These are phyloP conservation scores for Phytophthora sp. DNA, from an alignment of 352 stramenopile species.

Conservation along the genomic window DNA sequence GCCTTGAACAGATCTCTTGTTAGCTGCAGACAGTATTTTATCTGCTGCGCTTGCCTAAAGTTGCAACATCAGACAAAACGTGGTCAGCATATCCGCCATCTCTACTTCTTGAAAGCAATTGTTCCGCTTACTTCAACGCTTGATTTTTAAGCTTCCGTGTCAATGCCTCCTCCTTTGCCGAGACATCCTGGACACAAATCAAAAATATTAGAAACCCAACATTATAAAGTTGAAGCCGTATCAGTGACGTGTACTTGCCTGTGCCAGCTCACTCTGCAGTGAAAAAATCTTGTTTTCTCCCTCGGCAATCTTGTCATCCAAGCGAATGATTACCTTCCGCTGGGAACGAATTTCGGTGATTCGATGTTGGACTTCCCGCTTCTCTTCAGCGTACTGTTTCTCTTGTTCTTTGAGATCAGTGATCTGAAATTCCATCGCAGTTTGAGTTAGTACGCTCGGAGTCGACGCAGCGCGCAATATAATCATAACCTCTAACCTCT, in stretches of 20 bases:
- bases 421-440: conserved; percentile 44
- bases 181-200: conserved; percentile 60
- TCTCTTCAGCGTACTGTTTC: conserved; percentile 60
- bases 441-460: background rate
- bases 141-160: conserved; percentile 78
- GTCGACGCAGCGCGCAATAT: background rate
- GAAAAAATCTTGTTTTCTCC: conserved; percentile 74
- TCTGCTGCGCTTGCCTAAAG: conserved; percentile 68
- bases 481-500: conserved; percentile 62
- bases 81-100: conserved; percentile 12
- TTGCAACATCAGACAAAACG: background rate
- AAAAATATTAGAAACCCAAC: too few species aligned
- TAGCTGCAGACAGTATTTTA: conserved; percentile 63
- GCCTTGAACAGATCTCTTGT: conserved; percentile 55
- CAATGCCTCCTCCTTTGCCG: conserved; percentile 76
- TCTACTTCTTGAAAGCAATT: background rate
- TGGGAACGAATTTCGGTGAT: conserved; percentile 77
- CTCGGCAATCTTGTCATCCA: conserved; percentile 79
- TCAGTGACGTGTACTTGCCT: conserved; percentile 38
- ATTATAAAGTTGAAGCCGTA: background rate
- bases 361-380: conserved; percentile 58
- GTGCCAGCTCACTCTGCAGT: conserved; percentile 73
- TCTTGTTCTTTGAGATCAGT: conserved; percentile 69
- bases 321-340: conserved; percentile 69
- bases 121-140: conserved; percentile 53